Percentiles rank a stretch among this genome's conserved stretches.
Evolutionary conservation across 2,329 filamentous ascomycete species (phyloP).

Genomic region (Aspergillus sp.): DNA sequence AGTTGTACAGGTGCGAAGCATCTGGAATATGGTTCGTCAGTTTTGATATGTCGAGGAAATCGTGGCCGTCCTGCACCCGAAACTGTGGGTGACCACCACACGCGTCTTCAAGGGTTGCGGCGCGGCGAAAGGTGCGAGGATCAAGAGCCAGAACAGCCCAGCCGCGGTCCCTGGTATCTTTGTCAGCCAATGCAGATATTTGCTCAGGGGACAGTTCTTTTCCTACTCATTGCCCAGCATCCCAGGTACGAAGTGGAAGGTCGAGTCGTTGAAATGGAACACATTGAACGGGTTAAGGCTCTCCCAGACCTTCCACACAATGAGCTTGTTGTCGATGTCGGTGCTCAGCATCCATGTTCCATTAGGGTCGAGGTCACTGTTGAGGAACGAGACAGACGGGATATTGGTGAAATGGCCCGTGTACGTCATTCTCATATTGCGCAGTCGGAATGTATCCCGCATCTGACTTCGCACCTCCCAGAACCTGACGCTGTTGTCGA

Average conservation of each 20-base stretch:
- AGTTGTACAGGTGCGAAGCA: conserved; percentile 20
- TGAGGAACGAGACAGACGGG: conserved; percentile 50
- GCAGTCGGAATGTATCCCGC: conserved; percentile 25
- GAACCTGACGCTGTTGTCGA: conserved; percentile 17
- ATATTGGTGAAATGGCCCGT: conserved; percentile 43
- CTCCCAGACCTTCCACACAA: conserved; percentile 43
- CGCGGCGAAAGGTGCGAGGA: conserved; percentile 32
- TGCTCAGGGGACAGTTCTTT: background rate
- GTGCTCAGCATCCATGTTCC: conserved; percentile 50
- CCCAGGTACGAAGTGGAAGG: conserved; percentile 12
- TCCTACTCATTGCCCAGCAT: conserved; percentile 19
- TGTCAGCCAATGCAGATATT: conserved; percentile 5
- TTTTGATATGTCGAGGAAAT: conserved; percentile 22
- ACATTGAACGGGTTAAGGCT: conserved; percentile 17
- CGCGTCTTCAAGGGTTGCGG: conserved; percentile 27
- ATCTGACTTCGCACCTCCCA: conserved; percentile 18
- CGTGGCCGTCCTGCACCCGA: conserved; percentile 8
- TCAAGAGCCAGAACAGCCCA: conserved; percentile 40
- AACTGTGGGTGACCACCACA: conserved; percentile 28
- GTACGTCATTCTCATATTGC: conserved; percentile 36
- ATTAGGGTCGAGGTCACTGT: conserved; percentile 45
- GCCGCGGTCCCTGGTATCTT: conserved; percentile 23
- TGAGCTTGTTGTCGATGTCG: conserved; percentile 44
- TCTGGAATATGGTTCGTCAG: conserved; percentile 17
- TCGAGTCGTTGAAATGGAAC: conserved; percentile 22